Evolutionary conservation across 2,329 filamentous ascomycete genomes (phyloP).

Genomic region (Verruconis gallopava): DNA sequence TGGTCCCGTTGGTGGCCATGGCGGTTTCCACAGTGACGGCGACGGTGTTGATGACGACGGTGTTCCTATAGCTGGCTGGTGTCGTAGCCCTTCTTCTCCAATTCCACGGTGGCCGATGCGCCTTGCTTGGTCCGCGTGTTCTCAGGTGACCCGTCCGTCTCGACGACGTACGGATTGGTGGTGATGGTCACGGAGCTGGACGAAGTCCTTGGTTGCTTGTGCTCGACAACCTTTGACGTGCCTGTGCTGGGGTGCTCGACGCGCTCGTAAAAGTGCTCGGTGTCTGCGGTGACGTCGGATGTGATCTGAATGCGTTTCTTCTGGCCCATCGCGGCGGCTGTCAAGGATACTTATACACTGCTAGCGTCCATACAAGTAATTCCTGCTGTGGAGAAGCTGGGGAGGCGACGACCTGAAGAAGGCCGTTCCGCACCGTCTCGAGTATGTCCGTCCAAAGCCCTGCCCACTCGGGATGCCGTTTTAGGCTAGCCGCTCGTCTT

Average conservation of each 20-base stretch:
- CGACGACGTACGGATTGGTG: conserved; percentile 25
- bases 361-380: too few species aligned
- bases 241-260: conserved; percentile 24
- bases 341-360: too few species aligned
- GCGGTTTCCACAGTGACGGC: conserved; percentile 4
- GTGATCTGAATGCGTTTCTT: conserved; percentile 23
- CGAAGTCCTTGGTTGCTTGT: conserved; percentile 21
- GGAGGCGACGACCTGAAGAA: neutral
- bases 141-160: conserved; percentile 17
- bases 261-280: conserved; percentile 25
- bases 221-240: conserved; percentile 23
- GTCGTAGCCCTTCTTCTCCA: conserved; percentile 15
- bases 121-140: conserved; percentile 9
- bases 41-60: conserved; percentile 3
- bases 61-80: conserved; percentile 19
- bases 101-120: conserved; percentile 3
- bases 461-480: too few species aligned
- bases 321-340: neutral
- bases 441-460: too few species aligned
- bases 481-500: too few species aligned
- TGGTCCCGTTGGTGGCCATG: conserved; percentile 12
- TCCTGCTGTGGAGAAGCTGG: neutral
- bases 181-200: conserved; percentile 22
- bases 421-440: too few species aligned
- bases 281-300: conserved; percentile 27